A percentile compares a stretch with the other conserved stretches of the same genome.
These are phyloP conservation scores for Parascedosporium putredinis DNA, from an alignment of 2,329 filamentous ascomycete genomes.

Conservation along the genomic window DNA sequence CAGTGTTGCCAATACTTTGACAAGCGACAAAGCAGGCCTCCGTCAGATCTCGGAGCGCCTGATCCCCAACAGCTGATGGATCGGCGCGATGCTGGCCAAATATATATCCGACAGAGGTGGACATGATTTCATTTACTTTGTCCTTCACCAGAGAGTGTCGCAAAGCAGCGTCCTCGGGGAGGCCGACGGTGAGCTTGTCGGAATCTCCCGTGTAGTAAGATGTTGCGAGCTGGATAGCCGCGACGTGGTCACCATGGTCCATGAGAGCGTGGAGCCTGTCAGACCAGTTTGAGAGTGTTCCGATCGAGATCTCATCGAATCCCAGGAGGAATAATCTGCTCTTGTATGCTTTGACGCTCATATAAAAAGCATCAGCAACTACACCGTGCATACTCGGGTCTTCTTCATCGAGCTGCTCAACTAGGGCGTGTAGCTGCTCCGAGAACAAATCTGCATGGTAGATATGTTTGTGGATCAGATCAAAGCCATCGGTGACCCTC, in stretches of 20 bases:
- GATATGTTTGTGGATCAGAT: conserved; percentile 83
- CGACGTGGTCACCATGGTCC: conserved; percentile 93
- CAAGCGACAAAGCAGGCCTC: conserved; percentile 78
- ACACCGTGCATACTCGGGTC: conserved; percentile 89
- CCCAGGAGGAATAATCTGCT: conserved; percentile 84
- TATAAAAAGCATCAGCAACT: conserved; percentile 92
- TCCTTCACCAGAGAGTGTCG: conserved; percentile 77
- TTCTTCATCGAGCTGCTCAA: conserved; percentile 81
- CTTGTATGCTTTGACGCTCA: conserved; percentile 96
- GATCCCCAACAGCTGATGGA: conserved; percentile 33
- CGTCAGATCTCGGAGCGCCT: conserved; percentile 63
- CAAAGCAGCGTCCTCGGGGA: conserved; percentile 70
- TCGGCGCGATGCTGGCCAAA: conserved; percentile 57
- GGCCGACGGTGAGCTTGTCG: conserved; percentile 88
- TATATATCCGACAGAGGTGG: conserved; percentile 79
- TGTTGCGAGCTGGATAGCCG: conserved; percentile 79
- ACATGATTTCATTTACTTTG: conserved; percentile 87
- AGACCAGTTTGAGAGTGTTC: conserved; percentile 92
- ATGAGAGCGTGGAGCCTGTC: conserved; percentile 87
- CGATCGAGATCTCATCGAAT: conserved; percentile 87
- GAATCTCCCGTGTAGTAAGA: conserved; percentile 84
- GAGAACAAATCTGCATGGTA: conserved; percentile 90
- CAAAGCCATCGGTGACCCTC: conserved; percentile 89
- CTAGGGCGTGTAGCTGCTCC: conserved; percentile 68
- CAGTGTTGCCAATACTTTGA: conserved; percentile 62